These are phyloP conservation scores for Naganishia onofrii DNA, from an alignment of 768 basidiomycete genomes.

Conservation along the genomic window DNA sequence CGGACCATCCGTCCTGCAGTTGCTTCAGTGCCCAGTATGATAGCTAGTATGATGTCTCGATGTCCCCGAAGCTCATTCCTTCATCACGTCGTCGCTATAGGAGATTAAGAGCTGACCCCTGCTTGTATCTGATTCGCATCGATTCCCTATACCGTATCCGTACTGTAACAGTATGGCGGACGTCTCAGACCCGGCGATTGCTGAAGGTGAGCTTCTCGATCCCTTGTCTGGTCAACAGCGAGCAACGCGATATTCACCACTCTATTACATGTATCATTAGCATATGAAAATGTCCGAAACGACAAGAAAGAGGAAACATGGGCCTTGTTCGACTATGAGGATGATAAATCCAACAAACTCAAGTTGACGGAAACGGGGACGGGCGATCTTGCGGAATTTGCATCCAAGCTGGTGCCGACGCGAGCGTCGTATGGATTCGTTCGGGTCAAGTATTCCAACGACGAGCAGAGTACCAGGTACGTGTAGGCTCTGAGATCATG, in stretches of 20 bases:
- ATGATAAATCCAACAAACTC: constrained; percentile 64
- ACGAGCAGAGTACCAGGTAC: constrained; percentile 53
- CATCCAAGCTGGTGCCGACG: constrained; percentile 34
- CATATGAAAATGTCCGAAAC: constrained; percentile 79
- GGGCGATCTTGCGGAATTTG: constrained; percentile 75
- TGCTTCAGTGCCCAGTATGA: too few species aligned
- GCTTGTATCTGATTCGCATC: too few species aligned
- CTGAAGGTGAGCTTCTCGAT: constrained; percentile 60
- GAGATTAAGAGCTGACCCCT: too few species aligned
- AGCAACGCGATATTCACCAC: neutral
- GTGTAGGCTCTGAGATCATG: neutral
- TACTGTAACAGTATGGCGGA: constrained; percentile 61
- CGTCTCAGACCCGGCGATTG: constrained; percentile 69
- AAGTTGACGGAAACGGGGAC: constrained; percentile 72
- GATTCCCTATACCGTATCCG: neutral
- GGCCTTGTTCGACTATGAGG: constrained; percentile 86
- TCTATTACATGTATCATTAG: constrained; percentile 52
- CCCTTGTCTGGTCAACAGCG: neutral
- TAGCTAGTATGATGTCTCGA: too few species aligned
- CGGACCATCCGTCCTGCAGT: neutral
- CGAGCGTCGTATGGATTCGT: constrained; percentile 81
- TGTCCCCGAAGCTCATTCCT: too few species aligned
- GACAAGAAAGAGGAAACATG: constrained; percentile 86
- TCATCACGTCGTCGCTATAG: too few species aligned
- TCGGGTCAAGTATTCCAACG: constrained; percentile 78